Evolutionary conservation across 164 flowering plant genomes (phyloP).

Genomic region (Saururus chinensis): DNA sequence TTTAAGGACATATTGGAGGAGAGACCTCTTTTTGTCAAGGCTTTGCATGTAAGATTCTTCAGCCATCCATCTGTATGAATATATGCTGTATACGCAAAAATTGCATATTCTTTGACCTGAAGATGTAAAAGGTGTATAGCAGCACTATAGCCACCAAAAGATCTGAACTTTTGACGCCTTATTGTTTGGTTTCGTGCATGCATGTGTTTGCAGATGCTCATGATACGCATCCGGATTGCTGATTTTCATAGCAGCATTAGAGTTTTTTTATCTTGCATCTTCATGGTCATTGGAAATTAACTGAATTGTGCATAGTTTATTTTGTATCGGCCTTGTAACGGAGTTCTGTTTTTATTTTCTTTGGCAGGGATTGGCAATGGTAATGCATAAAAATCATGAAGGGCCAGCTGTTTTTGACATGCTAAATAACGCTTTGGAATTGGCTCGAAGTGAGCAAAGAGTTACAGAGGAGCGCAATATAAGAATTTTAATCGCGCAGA

Average conservation of each 20-base stretch:
- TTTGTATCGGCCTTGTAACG: background rate
- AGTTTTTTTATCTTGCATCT: background rate
- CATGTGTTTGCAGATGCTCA: too few relatives aligned
- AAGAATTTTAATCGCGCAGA: slow-evolving; percentile 76
- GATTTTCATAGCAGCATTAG: too few relatives aligned
- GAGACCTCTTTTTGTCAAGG: slow-evolving; percentile 72
- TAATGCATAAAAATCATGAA: slow-evolving; percentile 85
- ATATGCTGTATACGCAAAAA: background rate
- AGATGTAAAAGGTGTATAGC: background rate
- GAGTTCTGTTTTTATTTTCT: background rate
- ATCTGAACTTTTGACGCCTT: background rate
- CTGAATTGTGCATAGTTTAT: background rate
- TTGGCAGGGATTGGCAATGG: slow-evolving; percentile 79
- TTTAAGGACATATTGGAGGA: slow-evolving; percentile 60
- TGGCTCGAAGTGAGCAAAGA: slow-evolving; percentile 50
- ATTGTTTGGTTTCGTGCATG: background rate
- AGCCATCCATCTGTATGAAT: background rate
- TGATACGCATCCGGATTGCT: too few relatives aligned
- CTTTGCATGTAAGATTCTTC: slow-evolving; percentile 69
- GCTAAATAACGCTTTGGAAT: slow-evolving; percentile 59
- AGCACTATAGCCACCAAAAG: too few relatives aligned
- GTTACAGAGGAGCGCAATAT: slow-evolving; percentile 87
- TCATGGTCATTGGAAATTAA: background rate
- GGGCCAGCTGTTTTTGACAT: slow-evolving; percentile 76
- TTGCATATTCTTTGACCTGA: background rate